Evolutionary conservation across 2,329 filamentous ascomycete genomes (phyloP).

Genomic region (Decorospora gaudefroyi): DNA sequence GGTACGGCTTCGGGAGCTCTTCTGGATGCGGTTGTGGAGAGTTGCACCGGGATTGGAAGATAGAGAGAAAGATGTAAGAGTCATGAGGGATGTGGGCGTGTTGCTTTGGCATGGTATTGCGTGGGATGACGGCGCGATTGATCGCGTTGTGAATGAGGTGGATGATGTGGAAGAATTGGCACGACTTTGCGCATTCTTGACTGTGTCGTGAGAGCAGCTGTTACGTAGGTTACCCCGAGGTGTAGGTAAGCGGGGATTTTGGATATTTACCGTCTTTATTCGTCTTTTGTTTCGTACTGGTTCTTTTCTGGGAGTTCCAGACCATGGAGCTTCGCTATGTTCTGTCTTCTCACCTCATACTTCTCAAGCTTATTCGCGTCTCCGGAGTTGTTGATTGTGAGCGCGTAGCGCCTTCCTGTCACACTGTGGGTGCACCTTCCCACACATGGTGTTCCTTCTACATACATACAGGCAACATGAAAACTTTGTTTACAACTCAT

Average conservation of each 20-base stretch:
- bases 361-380: not conserved
- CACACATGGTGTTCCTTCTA: constrained; percentile 18
- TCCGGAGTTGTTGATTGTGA: not conserved
- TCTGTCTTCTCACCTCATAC: not conserved
- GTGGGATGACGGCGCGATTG: constrained; percentile 63
- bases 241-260: not conserved
- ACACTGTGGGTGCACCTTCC: constrained; percentile 15
- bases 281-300: too few relatives aligned
- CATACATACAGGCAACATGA: constrained; percentile 11
- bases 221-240: not conserved
- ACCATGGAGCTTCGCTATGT: too few relatives aligned
- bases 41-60: constrained; percentile 46
- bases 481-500: constrained; percentile 7
- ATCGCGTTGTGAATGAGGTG: constrained; percentile 60
- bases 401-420: constrained; percentile 11
- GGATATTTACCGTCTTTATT: not conserved
- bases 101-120: constrained; percentile 67
- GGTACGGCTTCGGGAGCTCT: constrained; percentile 51
- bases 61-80: constrained; percentile 44
- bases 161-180: constrained; percentile 60
- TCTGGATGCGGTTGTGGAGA: constrained; percentile 55
- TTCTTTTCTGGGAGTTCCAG: too few relatives aligned
- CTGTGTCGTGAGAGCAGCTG: not conserved
- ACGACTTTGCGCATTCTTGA: constrained; percentile 54
- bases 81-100: constrained; percentile 60